Conservation (phyloP, 1,284 basidiomycete genomes). For the Apiotrichum porosum region DNA sequence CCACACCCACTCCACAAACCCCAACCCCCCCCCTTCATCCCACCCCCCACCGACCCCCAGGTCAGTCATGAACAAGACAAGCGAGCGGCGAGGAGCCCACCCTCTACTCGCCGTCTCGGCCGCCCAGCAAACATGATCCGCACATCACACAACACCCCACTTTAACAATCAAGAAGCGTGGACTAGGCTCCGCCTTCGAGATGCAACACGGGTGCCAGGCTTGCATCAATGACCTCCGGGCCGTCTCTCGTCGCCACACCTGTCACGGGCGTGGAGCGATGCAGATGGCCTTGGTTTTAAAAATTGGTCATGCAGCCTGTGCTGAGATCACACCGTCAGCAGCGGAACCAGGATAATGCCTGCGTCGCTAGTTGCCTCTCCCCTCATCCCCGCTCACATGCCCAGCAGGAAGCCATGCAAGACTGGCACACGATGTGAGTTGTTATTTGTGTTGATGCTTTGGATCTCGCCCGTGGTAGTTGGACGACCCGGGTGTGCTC, state of each 20-base stretch:
- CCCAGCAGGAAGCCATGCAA: conserved; percentile 20
- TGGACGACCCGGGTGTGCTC: too few relatives aligned
- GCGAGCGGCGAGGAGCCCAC: too few relatives aligned
- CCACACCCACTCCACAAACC: too few relatives aligned
- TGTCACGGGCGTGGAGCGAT: too few relatives aligned
- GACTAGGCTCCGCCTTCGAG: conserved; percentile 12
- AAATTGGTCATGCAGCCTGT: conserved; percentile 18
- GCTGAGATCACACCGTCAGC: conserved; percentile 53
- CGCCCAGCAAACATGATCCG: too few relatives aligned
- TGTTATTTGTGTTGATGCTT: not conserved
- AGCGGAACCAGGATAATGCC: conserved; percentile 52
- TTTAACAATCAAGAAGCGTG: not conserved
- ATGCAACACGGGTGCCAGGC: conserved; percentile 49
- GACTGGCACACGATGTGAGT: conserved; percentile 48
- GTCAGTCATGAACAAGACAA: too few relatives aligned
- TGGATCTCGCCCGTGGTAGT: not conserved
- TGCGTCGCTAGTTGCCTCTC: conserved; percentile 50
- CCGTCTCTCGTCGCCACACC: too few relatives aligned
- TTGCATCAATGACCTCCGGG: too few relatives aligned
- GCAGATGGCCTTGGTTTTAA: not conserved
- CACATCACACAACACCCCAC: too few relatives aligned
- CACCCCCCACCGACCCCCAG: too few relatives aligned
- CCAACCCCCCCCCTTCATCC: too few relatives aligned
- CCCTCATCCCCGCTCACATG: conserved; percentile 25
- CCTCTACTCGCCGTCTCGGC: too few relatives aligned